Conservation (phyloP, 2,329 filamentous ascomycete species). For the Gyromitra esculenta region DNA sequence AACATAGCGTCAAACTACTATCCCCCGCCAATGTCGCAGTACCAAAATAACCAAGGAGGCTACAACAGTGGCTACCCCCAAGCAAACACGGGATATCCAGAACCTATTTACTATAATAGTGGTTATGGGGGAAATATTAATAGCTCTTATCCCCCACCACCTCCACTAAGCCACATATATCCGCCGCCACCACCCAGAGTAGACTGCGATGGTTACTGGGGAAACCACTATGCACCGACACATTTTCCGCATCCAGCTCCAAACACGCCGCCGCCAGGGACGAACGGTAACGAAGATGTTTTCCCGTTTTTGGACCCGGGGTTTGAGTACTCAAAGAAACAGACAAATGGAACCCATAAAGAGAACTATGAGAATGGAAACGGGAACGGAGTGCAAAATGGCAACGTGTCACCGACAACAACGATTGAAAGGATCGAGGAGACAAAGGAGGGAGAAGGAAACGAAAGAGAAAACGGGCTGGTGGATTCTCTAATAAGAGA, state of each 20-base stretch:
- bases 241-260: constrained; percentile 22
- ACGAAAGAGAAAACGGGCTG: background rate
- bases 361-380: constrained; percentile 11
- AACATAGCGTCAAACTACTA: constrained; percentile 31
- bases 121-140: constrained; percentile 13
- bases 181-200: constrained; percentile 18
- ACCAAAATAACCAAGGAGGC: constrained; percentile 21
- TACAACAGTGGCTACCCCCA: constrained; percentile 11
- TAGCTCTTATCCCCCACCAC: constrained; percentile 15
- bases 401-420: background rate
- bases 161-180: constrained; percentile 17
- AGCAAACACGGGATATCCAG: constrained; percentile 9
- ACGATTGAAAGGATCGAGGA: constrained; percentile 14
- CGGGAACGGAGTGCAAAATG: background rate
- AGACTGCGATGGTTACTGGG: constrained; percentile 26
- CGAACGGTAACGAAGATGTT: background rate
- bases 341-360: constrained; percentile 9
- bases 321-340: background rate
- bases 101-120: constrained; percentile 18
- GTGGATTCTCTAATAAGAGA: background rate
- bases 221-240: constrained; percentile 13
- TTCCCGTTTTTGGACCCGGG: constrained; percentile 6
- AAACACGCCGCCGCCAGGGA: constrained; percentile 4
- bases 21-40: constrained; percentile 28
- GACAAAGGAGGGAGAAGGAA: constrained; percentile 9